phyloP scores from a whole-genome alignment of 2,329 filamentous ascomycete species.

The Cordyceps tenuipes region DNA sequence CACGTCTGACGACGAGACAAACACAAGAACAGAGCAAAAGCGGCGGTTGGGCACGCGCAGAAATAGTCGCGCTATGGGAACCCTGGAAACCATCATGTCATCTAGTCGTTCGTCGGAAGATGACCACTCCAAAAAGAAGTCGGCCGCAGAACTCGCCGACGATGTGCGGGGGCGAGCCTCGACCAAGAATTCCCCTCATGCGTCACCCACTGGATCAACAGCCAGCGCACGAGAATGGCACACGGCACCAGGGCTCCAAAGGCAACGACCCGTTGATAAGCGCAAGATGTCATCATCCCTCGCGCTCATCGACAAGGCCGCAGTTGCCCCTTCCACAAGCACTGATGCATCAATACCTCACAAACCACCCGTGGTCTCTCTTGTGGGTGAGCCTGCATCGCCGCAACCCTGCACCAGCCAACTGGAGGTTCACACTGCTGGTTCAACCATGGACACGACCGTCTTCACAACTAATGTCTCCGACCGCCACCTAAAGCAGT shows the following conservation, averaged over 20 bases:
- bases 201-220: constrained; percentile 24
- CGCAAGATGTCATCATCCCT: constrained; percentile 24
- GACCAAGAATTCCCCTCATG: constrained; percentile 29
- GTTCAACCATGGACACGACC: constrained; percentile 11
- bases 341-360: constrained; percentile 29
- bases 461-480: background rate
- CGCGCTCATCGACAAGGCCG: constrained; percentile 26
- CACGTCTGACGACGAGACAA: constrained; percentile 44
- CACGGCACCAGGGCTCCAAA: background rate
- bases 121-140: constrained; percentile 43
- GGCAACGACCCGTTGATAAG: constrained; percentile 15
- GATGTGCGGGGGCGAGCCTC: constrained; percentile 43
- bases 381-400: constrained; percentile 48
- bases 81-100: constrained; percentile 59
- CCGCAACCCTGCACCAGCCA: constrained; percentile 48
- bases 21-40: constrained; percentile 28
- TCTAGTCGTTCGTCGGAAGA: constrained; percentile 57
- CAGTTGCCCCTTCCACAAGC: background rate
- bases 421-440: constrained; percentile 35
- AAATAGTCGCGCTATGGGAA: constrained; percentile 50
- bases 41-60: constrained; percentile 33
- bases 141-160: constrained; percentile 47
- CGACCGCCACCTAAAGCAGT: background rate
- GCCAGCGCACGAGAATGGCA: constrained; percentile 16
- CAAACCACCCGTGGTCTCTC: constrained; percentile 11